Evolutionary conservation across 495 filamentous ascomycete species (phyloP), one percentile per base, ranked within the genome.

Genomic region (Xylaria bambusicola): DNA sequence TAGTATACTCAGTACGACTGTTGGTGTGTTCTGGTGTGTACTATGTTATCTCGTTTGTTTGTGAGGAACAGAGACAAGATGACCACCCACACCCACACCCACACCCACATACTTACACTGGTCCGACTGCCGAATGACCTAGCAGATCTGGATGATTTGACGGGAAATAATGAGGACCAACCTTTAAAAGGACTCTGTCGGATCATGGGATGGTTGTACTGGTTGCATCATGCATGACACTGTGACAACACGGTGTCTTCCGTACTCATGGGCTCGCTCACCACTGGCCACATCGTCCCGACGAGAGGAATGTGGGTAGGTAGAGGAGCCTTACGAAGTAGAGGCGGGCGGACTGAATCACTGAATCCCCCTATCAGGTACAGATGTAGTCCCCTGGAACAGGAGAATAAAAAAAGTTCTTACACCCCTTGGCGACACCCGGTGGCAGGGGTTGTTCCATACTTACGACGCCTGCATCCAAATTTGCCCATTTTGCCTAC

Each of bases 141-240:
- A 54, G 38, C 17, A 42, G 52, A 54, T 54, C 36, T 54, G 38
- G 52, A 54, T 54, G 36, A 53, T 54, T 44, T 44, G 52, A 33
- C 26, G 52, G 52, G 26, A 54, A 54, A 54, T 42, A 54, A 54
- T 44, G 52, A 36, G 38, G 6, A 20, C 18, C 51, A 42, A 13
- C 36, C 36, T 17, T 26, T 23, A 41, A n/a, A 54, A 13, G 36
- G 36, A 9, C 17, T 6, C 21, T 10, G 44, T 48, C 33, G 54
- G 54, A 47, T 38, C 42, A 38, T 48, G 45, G 55, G 23, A 49
- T 8, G 45, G 33, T 23, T 13, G 31, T 18, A 36, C 17, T 52
- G 20, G 41, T 27, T 18, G 56, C 3, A 35, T 21, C 21, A 31
- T 23, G 44, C 23, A 41, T 40, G 27, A 26, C 35, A 58, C 56